These are phyloP conservation scores for Kuraishia floccosa DNA, from an alignment of 805 yeast genomes.

Conservation along the genomic window DNA sequence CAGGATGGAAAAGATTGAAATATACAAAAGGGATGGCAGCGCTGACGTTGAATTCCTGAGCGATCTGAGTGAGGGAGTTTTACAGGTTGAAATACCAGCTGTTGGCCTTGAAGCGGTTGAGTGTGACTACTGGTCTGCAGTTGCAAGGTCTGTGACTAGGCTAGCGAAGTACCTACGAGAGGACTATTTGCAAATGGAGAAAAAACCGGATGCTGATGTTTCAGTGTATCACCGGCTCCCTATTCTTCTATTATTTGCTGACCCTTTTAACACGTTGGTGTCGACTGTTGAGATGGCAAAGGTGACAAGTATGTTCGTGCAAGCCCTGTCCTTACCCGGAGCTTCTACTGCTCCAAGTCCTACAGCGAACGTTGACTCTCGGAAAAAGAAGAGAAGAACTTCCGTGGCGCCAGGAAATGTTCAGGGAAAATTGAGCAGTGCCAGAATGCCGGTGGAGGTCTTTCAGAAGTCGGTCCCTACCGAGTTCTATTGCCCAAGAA, in stretches of 20 bases:
- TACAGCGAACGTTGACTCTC: constrained; percentile 10
- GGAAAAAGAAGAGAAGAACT: constrained; percentile 13
- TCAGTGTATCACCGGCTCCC: background rate
- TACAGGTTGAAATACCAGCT: no score
- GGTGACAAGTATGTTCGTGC: constrained; percentile 34
- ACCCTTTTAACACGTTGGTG: constrained; percentile 26
- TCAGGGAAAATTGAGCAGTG: background rate
- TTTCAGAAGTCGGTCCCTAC: constrained; percentile 29
- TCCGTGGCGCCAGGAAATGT: background rate
- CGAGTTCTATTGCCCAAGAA: constrained; percentile 22
- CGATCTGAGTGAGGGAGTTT: no score
- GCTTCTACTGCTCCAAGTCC: background rate
- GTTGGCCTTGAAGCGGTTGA: no score
- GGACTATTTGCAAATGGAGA: no score
- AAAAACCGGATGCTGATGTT: background rate
- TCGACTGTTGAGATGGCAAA: constrained; percentile 36
- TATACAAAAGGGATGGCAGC: no score
- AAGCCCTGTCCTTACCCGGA: constrained; percentile 14
- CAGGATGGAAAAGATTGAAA: constrained; percentile 7
- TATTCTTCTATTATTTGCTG: constrained; percentile 36
- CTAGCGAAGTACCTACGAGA: no score
- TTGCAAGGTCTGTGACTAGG: no score
- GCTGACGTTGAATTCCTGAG: no score
- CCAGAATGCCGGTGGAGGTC: constrained; percentile 6
- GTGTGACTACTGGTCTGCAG: no score